Evolutionary conservation across 148 eudicot genomes (phyloP), one percentile per base, ranked within the genome.

Genomic region (Rhododendron molle): DNA sequence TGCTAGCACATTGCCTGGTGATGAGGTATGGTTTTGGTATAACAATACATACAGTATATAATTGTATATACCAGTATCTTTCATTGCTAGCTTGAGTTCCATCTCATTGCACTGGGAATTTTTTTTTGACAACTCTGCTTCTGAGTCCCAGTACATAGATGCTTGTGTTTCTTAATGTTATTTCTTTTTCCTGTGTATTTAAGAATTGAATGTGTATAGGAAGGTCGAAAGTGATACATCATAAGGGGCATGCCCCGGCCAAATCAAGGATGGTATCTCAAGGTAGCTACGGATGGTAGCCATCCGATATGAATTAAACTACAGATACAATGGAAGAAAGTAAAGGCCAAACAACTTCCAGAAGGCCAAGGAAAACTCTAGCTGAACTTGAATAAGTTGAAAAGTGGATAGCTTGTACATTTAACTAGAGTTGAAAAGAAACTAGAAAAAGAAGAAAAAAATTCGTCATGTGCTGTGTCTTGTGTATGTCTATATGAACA

Each of bases 1-100:
- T 76, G 94, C 94, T 81, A 93, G 95, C 90, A 93, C 94, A 83
- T 87, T 94, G 90, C 93, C 94, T 43, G 87, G 81, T 49, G 93
- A 93, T 15, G 95, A 94, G 95, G 96, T 94, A 90, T 26, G 85
- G 81, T 79, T 67, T 26, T 26, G 34, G 73, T 3, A 12, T 1
- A 67, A 12, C 10, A 67, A 67, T 12, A 0, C 2, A 28, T 67
- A 36, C 26, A 28, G 36, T 67, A 3, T 28, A 67, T 11, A 26
- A 28, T 28, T 67, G 32, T 3, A 67, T 67, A 10, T 26, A 67
- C 12, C n/a, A 30, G 26, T 67, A 67, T 67, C 34, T 67, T 67
- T 67, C 1, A 28, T 67, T 26, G 34, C 73, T 67, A 28, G 73
- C 73, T 67, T 67, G 73, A 11, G 73, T 67, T 67, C 73, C 73